Percentiles rank a stretch among this genome's conserved stretches.
Conservation (phyloP, 2,329 filamentous ascomycete species). For the Colletotrichum sublineola region DNA sequence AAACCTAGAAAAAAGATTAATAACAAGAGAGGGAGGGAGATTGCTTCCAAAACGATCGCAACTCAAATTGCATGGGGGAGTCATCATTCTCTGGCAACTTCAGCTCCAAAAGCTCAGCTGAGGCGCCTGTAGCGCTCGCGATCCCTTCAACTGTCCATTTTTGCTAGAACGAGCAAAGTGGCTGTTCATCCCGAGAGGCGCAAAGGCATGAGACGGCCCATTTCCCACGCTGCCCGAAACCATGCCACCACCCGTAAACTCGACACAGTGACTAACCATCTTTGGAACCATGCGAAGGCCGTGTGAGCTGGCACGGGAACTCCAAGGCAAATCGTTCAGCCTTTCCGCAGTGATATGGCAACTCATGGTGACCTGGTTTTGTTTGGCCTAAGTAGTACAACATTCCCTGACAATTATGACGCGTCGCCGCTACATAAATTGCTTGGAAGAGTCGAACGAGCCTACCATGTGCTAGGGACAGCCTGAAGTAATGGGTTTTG, state of each 20-base stretch:
- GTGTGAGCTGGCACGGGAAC: neutral
- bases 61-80: neutral
- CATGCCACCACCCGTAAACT: neutral
- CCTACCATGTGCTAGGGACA: neutral
- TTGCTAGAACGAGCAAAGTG: neutral
- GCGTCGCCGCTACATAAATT: neutral
- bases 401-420: neutral
- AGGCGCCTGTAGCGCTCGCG: no score
- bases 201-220: neutral
- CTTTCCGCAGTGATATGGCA: neutral
- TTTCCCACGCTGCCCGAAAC: neutral
- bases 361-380: neutral
- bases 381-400: neutral
- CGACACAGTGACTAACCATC: neutral
- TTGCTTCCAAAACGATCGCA: neutral
- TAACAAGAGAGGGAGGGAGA: neutral
- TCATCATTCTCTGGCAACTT: neutral
- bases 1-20: neutral
- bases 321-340: neutral
- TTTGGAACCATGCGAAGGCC: neutral
- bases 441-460: neutral
- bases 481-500: neutral
- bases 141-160: neutral
- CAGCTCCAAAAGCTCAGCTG: neutral
- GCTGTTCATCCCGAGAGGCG: neutral